Conservation (phyloP, 306 rosid genomes). For the Acacia confusa region DNA sequence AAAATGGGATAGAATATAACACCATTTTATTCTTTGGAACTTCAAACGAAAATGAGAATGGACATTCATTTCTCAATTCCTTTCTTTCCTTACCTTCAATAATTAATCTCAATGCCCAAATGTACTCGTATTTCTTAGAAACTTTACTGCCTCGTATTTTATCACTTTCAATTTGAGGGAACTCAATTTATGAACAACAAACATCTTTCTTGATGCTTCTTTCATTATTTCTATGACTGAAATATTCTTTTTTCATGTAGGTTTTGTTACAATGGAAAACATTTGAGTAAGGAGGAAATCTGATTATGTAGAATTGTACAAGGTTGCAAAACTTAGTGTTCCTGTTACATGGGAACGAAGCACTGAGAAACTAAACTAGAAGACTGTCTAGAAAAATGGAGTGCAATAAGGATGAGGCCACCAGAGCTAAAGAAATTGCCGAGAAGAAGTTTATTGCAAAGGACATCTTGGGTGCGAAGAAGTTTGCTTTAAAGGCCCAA, state of each 20-base stretch:
- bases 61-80: not conserved
- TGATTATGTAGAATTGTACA: constrained; percentile 15
- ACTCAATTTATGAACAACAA: not conserved
- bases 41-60: not conserved
- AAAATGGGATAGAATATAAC: not conserved
- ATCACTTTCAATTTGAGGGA: constrained; percentile 20
- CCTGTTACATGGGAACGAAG: constrained; percentile 21
- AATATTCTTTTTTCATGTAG: constrained; percentile 28
- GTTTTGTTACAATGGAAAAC: constrained; percentile 18
- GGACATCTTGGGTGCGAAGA: constrained; percentile 61
- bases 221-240: constrained; percentile 15
- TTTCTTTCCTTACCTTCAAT: not conserved
- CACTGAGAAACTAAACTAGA: constrained; percentile 23
- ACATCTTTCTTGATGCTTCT: not conserved
- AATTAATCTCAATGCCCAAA: not conserved
- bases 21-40: not conserved
- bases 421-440: constrained; percentile 64
- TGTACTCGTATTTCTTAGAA: not conserved
- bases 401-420: constrained; percentile 75
- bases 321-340: constrained; percentile 24
- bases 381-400: constrained; percentile 45
- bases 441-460: constrained; percentile 56
- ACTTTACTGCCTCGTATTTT: constrained; percentile 10
- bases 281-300: constrained; percentile 23
- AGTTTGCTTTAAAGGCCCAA: constrained; percentile 72